Conservation (phyloP, 2,329 filamentous ascomycete genomes). For the Colletotrichum sidae region DNA sequence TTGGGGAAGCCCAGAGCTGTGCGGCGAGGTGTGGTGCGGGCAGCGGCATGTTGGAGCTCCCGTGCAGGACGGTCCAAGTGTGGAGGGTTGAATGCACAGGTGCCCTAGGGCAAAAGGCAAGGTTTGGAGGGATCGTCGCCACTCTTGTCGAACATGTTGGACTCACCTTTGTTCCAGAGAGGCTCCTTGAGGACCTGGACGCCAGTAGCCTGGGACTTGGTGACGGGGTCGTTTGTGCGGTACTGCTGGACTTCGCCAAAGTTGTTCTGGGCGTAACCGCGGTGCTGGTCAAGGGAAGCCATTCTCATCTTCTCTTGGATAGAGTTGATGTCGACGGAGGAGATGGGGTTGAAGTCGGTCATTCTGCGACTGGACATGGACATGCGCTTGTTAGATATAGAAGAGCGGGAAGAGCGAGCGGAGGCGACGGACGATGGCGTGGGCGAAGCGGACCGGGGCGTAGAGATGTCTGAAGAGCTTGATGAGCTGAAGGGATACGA, state of each 20-base stretch:
- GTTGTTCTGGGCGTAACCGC: slow-evolving; percentile 69
- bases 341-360: slow-evolving; percentile 66
- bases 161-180: slow-evolving; percentile 74
- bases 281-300: slow-evolving; percentile 69
- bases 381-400: slow-evolving; percentile 63
- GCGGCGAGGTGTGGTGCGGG: slow-evolving; percentile 29
- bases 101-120: slow-evolving; percentile 6
- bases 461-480: slow-evolving; percentile 63
- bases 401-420: slow-evolving; percentile 61
- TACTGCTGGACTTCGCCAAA: slow-evolving; percentile 68
- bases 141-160: slow-evolving; percentile 15
- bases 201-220: slow-evolving; percentile 63
- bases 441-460: slow-evolving; percentile 65
- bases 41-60: slow-evolving; percentile 11
- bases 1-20: slow-evolving; percentile 32
- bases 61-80: slow-evolving; percentile 24
- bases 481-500: slow-evolving; percentile 56
- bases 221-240: slow-evolving; percentile 64
- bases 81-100: slow-evolving; percentile 4
- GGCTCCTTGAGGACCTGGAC: slow-evolving; percentile 73
- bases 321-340: slow-evolving; percentile 65
- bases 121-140: slow-evolving; percentile 13
- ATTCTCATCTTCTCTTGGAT: slow-evolving; percentile 72
- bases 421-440: slow-evolving; percentile 59
- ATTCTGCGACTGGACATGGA: slow-evolving; percentile 63